These are phyloP conservation scores for Murraya koenigii DNA, from an alignment of 345 rosid genomes.

Conservation along the genomic window DNA sequence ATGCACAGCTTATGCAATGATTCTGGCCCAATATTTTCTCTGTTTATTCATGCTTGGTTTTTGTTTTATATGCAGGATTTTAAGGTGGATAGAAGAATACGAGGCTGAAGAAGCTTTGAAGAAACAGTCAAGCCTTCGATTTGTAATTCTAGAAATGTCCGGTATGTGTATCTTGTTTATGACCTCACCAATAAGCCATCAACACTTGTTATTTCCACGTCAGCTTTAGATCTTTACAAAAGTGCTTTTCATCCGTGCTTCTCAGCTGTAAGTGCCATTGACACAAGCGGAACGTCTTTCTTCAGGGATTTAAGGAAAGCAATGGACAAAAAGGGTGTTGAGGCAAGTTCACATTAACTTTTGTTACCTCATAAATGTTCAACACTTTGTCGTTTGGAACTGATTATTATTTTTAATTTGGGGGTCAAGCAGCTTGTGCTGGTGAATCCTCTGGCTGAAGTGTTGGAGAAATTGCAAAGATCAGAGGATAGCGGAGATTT, in stretches of 20 bases:
- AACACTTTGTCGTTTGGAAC: background rate
- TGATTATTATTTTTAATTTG: background rate
- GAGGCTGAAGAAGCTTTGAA: constrained; percentile 54
- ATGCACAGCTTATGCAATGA: background rate
- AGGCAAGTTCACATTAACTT: constrained; percentile 40
- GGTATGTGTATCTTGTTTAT: constrained; percentile 31
- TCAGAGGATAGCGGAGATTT: constrained; percentile 49
- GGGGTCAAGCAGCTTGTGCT: constrained; percentile 57
- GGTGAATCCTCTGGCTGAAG: constrained; percentile 92
- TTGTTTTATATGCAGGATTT: constrained; percentile 36
- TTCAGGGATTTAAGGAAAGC: constrained; percentile 62
- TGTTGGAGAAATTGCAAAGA: constrained; percentile 71
- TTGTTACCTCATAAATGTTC: background rate
- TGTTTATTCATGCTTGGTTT: background rate
- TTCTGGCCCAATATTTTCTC: background rate
- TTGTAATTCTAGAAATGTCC: constrained; percentile 71
- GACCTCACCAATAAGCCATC: background rate
- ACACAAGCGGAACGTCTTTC: constrained; percentile 78
- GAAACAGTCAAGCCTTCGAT: constrained; percentile 48
- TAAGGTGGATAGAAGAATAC: constrained; percentile 85
- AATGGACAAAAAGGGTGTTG: constrained; percentile 46
- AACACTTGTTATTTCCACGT: background rate
- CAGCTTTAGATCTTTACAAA: background rate
- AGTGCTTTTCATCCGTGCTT: background rate
- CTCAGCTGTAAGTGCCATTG: constrained; percentile 78